These are phyloP conservation scores for Globisporangium uncinulatum DNA, from an alignment of 352 stramenopile species.

Conservation along the genomic window DNA sequence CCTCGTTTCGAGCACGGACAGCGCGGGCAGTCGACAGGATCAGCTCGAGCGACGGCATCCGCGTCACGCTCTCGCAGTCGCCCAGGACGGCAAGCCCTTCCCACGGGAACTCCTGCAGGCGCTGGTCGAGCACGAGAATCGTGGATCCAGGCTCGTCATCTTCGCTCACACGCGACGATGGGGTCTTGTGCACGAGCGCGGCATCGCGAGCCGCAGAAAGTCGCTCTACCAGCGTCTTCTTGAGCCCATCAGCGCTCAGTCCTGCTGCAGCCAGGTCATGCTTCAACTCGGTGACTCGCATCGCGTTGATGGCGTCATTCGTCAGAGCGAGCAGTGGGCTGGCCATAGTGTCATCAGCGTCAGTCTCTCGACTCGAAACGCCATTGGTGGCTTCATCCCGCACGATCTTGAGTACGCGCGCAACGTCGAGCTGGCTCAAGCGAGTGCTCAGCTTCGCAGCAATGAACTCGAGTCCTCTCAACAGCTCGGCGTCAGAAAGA, in stretches of 20 bases:
- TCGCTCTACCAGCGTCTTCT: constrained; percentile 44
- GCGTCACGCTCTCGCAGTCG: constrained; percentile 35
- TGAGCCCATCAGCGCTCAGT: constrained; percentile 33
- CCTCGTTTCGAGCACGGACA: neutral
- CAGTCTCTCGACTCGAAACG: neutral
- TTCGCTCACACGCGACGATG: constrained; percentile 5
- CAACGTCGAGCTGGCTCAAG: constrained; percentile 7
- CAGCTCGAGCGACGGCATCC: constrained; percentile 72
- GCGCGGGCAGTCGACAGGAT: constrained; percentile 28
- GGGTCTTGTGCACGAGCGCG: constrained; percentile 3
- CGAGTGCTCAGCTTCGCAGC: constrained; percentile 21
- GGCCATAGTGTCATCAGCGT: neutral
- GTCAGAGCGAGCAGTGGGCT: constrained; percentile 17
- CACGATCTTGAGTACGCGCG: constrained; percentile 11
- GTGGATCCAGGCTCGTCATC: constrained; percentile 17
- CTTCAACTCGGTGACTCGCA: constrained; percentile 44
- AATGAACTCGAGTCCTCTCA: constrained; percentile 33
- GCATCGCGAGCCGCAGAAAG: constrained; percentile 27
- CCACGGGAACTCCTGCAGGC: constrained; percentile 74
- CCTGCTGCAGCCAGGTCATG: constrained; percentile 22
- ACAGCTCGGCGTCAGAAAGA: constrained; percentile 38
- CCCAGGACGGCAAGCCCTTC: constrained; percentile 64
- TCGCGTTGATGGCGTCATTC: constrained; percentile 24
- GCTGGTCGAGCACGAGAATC: constrained; percentile 62
- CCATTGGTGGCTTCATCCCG: constrained; percentile 6